Base-by-base conservation (phyloP, 306 rosid genomes). In the Prosopis cineraria region DNA sequence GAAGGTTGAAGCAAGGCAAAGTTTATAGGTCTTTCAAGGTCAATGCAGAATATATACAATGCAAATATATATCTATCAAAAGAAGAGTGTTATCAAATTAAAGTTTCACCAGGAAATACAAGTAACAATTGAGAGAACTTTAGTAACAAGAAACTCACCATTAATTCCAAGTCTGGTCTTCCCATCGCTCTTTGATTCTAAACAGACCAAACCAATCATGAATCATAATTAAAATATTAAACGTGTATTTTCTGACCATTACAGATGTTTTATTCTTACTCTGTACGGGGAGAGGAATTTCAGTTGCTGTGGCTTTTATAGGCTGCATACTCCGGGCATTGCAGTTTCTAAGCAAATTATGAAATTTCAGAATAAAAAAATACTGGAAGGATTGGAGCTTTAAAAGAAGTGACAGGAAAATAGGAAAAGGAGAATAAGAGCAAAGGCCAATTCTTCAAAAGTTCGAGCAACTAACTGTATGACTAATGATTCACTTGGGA, bases 251-350 rank as follows among this genome's bases (percentile, higher is more conserved):
- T 34, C 31, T 16, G 50, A 19, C 2, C 14, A 7, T 25, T 31
- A 75, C 27, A 69, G 19, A 41, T 34, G 41, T 47, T 20, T 3
- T 34, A 66, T 85, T 60, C 95, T 78, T 87, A 95, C 99, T 83
- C 78, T 80, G 89, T 52, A 89, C 72, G 0, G 94, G 85, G 24
- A 93, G 98, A 58, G 98, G 99, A 63, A 80, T 48, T 85, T 93
- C 98, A 1, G 99, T 95, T 63, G 98, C 97, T 3, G 98, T 95
- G 39, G 99, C 98, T 70, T 88, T 90, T 75, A 93, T 84, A 12
- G 97, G 96, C 78, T 78, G 91, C 33, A 91, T 56, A 37, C 85
- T 77, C 67, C 86, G 69, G 64, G 60, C 83, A 62, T 58, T 79
- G 78, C 84, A 69, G 74, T 59, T 80, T 84, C 99, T 93, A 82